phyloP scores from a whole-genome alignment of 352 stramenopile genomes.

The Globisporangium cystogenes region DNA sequence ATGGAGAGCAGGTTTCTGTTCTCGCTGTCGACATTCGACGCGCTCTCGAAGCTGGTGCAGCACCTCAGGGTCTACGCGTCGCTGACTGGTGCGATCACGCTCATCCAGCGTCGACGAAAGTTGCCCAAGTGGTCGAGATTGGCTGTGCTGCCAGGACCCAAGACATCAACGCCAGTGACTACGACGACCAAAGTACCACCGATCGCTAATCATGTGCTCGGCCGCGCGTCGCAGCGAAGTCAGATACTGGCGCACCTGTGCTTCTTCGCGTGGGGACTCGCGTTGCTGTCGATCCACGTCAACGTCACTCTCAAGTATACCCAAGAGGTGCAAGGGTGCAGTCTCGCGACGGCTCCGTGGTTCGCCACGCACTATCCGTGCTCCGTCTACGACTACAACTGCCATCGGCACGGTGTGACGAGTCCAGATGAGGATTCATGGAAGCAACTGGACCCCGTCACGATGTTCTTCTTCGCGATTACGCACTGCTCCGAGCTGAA shows the following conservation, averaged over 20 bases:
- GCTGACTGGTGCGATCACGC: conserved; percentile 5
- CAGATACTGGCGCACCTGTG: neutral
- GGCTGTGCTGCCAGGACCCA: neutral
- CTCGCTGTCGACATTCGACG: conserved; percentile 10
- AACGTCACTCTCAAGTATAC: conserved; percentile 1
- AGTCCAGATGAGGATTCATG: conserved; percentile 2
- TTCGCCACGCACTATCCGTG: conserved; percentile 6
- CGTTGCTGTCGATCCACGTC: conserved; percentile 3
- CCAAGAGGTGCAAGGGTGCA: neutral
- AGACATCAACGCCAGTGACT: no score
- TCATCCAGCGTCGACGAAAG: neutral
- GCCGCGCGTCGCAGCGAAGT: neutral
- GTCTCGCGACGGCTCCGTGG: conserved; percentile 1
- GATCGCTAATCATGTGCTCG: neutral
- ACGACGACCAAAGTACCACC: no score
- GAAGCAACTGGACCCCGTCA: conserved; percentile 6
- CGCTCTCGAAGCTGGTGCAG: conserved; percentile 17
- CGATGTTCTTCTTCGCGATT: conserved; percentile 11
- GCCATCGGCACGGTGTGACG: conserved; percentile 3
- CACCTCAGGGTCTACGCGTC: conserved; percentile 18
- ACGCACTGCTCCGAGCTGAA: conserved; percentile 17
- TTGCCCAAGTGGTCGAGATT: neutral
- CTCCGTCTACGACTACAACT: conserved; percentile 11
- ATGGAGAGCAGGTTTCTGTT: conserved; percentile 21
- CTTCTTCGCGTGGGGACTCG: conserved; percentile 7